phyloP scores from a whole-genome alignment of 2,329 filamentous ascomycete genomes.

The Penicillium olsonii region DNA sequence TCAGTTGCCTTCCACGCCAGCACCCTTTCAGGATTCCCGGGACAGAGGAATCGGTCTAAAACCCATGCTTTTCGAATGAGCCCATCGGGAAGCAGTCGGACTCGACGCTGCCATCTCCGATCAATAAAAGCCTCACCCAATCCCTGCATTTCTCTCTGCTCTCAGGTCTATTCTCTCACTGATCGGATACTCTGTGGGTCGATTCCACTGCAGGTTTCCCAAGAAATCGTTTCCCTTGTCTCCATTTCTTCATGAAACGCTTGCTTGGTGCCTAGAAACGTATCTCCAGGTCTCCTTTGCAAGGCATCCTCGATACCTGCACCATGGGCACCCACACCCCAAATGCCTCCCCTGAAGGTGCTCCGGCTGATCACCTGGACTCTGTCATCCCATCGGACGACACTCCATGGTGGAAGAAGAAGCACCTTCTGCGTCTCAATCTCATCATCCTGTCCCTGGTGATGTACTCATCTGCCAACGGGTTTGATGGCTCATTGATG shows the following conservation, averaged over 20 bases:
- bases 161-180: not conserved
- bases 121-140: not conserved
- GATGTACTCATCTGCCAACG: slow-evolving; percentile 2
- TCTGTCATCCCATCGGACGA: slow-evolving; percentile 1
- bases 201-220: not conserved
- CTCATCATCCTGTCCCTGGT: slow-evolving; percentile 4
- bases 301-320: not conserved
- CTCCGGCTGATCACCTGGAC: not conserved
- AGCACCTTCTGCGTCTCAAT: slow-evolving; percentile 8
- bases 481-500: slow-evolving; percentile 16
- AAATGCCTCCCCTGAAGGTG: not conserved
- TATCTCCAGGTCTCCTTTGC: not conserved
- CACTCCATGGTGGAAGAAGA: slow-evolving; percentile 10
- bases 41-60: not conserved
- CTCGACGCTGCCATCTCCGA: not conserved
- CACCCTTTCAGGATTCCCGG: not conserved
- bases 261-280: too few species aligned
- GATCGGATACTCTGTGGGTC: not conserved
- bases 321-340: not conserved
- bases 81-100: slow-evolving; percentile 2
- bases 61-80: not conserved
- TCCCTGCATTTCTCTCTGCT: not conserved
- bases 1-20: not conserved
- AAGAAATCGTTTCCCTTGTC: too few species aligned
- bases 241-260: too few species aligned